Evolutionary conservation across 2,329 filamentous ascomycete species (phyloP), one percentile per base, ranked within the genome.

Genomic region (Trichoderma sp.): DNA sequence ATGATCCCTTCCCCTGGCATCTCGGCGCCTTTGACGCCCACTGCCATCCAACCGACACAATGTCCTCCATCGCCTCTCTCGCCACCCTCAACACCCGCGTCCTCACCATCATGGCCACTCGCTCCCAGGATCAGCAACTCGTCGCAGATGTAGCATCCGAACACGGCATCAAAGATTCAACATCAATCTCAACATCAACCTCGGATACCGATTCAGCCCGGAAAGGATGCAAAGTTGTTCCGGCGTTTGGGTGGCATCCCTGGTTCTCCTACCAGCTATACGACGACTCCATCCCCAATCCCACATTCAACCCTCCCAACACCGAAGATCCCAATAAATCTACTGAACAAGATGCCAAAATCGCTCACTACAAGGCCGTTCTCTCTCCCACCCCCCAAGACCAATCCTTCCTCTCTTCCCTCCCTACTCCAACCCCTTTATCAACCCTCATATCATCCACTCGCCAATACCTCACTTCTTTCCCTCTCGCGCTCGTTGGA

Each of bases 191-290:
- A 9, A 11, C 5, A 15, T 32, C 36, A 32, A 1, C 7, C 13
- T 26, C 47, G 1, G n/a, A n/a, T 36, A 23, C 3, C 13, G 34
- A 6, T 15, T 1, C 39, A 7, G 17, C 20, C 5, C 17, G n/a
- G 15, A 23, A 55, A 68, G 43, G 39, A 3, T 75, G 73, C 72
- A 73, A 70, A 26, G 76, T 85, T 66, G 76, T 95, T 4, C 92
- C 93, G 0, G 89, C 90, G n/a, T 95, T 95, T 81, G 93, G 93
- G 23, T 95, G 93, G 92, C 93, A 96, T 78, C 93, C 93, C 1
- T 96, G 93, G 93, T 95, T 95, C 80, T 92, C 92, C 1, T 85
- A 95, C 79, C 90, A 93, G 74, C 86, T 96, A 76, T 93, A 90
- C 77, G 87, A 91, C 76, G 89, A 93, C 79, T 80, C 78, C 23